phyloP scores from a whole-genome alignment of 73 alveolate genomes.

The Tetrahymena malaccensis region DNA sequence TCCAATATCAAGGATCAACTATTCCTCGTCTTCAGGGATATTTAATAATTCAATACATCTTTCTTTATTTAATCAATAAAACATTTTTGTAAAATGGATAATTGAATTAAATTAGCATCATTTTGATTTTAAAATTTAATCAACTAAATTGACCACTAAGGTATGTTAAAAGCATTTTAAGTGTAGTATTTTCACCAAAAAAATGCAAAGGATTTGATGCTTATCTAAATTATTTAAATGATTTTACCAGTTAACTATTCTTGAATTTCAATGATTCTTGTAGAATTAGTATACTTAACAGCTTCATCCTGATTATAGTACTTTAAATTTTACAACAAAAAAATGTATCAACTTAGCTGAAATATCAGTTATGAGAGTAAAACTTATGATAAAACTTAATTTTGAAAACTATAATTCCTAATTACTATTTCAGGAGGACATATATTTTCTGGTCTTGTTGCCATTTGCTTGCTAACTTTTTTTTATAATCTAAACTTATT shows the following conservation, averaged over 20 bases:
- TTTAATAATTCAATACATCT: constrained; percentile 83
- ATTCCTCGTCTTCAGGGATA: constrained; percentile 64
- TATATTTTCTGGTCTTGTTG: neutral
- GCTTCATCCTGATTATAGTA: constrained; percentile 34
- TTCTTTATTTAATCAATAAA: constrained; percentile 57
- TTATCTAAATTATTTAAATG: too few relatives aligned
- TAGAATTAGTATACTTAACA: constrained; percentile 39
- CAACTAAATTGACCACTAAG: neutral
- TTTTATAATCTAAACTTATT: neutral
- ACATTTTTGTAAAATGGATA: neutral
- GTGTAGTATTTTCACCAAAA: neutral
- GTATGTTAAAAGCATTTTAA: neutral
- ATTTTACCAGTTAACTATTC: constrained; percentile 8
- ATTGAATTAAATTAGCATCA: neutral
- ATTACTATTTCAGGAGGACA: neutral
- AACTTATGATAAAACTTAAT: neutral
- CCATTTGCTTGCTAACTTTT: neutral
- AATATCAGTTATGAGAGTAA: neutral
- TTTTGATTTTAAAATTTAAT: neutral
- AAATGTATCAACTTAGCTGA: neutral
- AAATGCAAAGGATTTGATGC: neutral
- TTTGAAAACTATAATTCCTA: neutral
- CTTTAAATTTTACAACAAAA: neutral
- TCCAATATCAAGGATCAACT: constrained; percentile 86
- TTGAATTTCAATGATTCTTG: constrained; percentile 29